phyloP scores from a whole-genome alignment of 257 asterid species.

The Cordia subcordata region DNA sequence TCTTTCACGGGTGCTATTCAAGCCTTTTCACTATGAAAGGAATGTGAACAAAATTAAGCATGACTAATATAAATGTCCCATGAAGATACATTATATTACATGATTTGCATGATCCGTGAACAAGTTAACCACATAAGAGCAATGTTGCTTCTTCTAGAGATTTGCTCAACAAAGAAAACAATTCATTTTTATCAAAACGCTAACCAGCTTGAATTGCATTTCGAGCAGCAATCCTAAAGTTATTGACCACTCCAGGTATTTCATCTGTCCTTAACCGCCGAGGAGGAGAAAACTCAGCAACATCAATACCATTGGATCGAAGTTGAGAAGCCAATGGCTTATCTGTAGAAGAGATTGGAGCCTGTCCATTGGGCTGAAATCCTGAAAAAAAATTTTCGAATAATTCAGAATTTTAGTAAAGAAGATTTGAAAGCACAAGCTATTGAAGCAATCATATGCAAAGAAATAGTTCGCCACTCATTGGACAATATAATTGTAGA shows the following conservation, averaged over 20 bases:
- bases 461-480: background rate
- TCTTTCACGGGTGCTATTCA: background rate
- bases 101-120: too few relatives aligned
- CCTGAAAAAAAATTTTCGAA: slow-evolving; percentile 22
- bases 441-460: background rate
- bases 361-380: slow-evolving; percentile 65
- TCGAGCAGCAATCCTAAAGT: slow-evolving; percentile 69
- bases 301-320: too few relatives aligned
- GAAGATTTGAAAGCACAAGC: too few relatives aligned
- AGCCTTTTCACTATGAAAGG: too few relatives aligned
- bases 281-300: slow-evolving; percentile 47
- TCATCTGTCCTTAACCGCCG: slow-evolving; percentile 52
- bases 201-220: slow-evolving; percentile 81
- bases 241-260: slow-evolving; percentile 52
- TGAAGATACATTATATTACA: too few relatives aligned
- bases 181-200: background rate
- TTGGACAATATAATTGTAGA: too few relatives aligned
- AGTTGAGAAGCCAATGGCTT: slow-evolving; percentile 34
- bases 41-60: too few relatives aligned
- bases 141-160: too few relatives aligned
- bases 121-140: too few relatives aligned
- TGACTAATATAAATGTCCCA: too few relatives aligned
- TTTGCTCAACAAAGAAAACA: background rate
- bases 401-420: background rate
- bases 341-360: slow-evolving; percentile 63